Evolutionary conservation across 352 stramenopile species (phyloP).

Genomic region (Phytophthora pini): DNA sequence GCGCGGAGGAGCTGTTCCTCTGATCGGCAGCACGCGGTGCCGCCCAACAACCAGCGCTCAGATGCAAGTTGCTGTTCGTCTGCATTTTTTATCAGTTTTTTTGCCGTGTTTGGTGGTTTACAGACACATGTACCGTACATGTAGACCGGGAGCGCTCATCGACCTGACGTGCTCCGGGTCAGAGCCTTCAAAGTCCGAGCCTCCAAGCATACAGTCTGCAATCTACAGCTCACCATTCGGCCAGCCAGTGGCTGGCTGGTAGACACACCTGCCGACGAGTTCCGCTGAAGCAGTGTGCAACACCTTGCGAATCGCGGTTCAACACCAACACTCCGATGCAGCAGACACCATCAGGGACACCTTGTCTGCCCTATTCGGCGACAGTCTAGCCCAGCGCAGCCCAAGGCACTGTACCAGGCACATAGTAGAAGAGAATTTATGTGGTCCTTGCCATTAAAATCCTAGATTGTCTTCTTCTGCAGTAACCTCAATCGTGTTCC

Average conservation of each 20-base stretch:
- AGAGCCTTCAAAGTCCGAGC: too few relatives aligned
- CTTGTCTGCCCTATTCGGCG: too few relatives aligned
- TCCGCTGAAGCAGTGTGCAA: constrained; percentile 13
- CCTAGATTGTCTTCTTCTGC: too few relatives aligned
- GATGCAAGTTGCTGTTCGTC: constrained; percentile 18
- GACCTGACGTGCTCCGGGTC: background rate
- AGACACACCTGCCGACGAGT: background rate
- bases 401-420: too few relatives aligned
- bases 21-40: background rate
- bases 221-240: background rate
- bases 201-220: too few relatives aligned
- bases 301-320: background rate
- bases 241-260: background rate
- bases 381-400: background rate
- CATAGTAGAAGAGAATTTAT: too few relatives aligned
- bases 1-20: background rate
- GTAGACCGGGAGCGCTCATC: background rate
- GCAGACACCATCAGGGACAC: background rate
- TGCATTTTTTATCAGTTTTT: constrained; percentile 12
- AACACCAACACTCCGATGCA: too few relatives aligned
- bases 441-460: too few relatives aligned
- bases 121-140: background rate
- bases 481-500: too few relatives aligned
- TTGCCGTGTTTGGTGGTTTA: constrained; percentile 20
- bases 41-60: constrained; percentile 7